These are phyloP conservation scores for Penicillium palitans DNA, from an alignment of 2,329 filamentous ascomycete species.

Conservation along the genomic window DNA sequence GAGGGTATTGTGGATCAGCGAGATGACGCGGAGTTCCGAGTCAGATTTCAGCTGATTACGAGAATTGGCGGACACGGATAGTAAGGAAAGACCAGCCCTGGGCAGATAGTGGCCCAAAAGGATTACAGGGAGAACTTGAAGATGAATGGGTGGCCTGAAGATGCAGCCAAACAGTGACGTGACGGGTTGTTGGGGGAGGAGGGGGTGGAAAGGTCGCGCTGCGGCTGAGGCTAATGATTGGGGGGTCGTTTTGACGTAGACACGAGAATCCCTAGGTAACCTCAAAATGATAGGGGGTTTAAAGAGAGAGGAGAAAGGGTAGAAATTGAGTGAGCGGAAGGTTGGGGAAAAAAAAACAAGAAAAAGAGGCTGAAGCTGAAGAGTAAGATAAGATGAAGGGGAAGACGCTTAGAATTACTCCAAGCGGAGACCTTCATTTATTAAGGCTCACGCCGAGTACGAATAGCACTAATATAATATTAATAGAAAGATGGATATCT, in stretches of 20 bases:
- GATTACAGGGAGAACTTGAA: slow-evolving; percentile 4
- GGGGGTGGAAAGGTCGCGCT: slow-evolving; percentile 31
- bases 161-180: slow-evolving; percentile 22
- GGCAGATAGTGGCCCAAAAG: slow-evolving; percentile 17
- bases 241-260: not conserved
- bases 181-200: slow-evolving; percentile 13
- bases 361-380: slow-evolving; percentile 14
- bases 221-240: slow-evolving; percentile 28
- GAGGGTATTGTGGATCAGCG: slow-evolving; percentile 14
- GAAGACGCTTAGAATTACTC: slow-evolving; percentile 15
- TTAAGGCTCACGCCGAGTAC: slow-evolving; percentile 16
- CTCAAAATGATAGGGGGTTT: not conserved
- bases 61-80: slow-evolving; percentile 15
- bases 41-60: slow-evolving; percentile 17
- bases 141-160: slow-evolving; percentile 18
- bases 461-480: not conserved
- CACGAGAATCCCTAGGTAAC: slow-evolving; percentile 11
- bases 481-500: slow-evolving; percentile 6
- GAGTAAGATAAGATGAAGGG: slow-evolving; percentile 20
- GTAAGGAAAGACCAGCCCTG: slow-evolving; percentile 16
- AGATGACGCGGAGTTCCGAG: slow-evolving; percentile 12
- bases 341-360: not conserved
- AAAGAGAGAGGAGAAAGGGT: not conserved
- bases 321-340: slow-evolving; percentile 10
- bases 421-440: slow-evolving; percentile 19